Evolutionary conservation across 306 rosid species (phyloP), one percentile per base, ranked within the genome.

Genomic region (Vigna unguiculata): DNA sequence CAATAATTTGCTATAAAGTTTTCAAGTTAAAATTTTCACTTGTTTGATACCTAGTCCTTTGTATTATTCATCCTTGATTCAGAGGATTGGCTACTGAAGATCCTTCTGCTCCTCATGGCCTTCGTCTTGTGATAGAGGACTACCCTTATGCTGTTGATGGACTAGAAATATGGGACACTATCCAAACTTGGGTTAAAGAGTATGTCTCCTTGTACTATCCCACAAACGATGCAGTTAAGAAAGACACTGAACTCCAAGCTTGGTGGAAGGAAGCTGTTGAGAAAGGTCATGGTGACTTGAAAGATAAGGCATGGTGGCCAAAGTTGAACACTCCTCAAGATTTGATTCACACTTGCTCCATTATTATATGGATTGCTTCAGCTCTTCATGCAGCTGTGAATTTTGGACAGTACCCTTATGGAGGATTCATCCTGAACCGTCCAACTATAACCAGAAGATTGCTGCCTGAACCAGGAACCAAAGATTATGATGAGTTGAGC

Each of bases 341-440:
- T 11, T 11, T 78, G 9, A 49, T 78, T 36, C 47, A 71, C 13
- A 8, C 28, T 0, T 60, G 72, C 21, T 22, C 5, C n/a, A 78
- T 9, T 3, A 7, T 78, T 38, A 78, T 71, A 36, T 78, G 82
- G 82, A 61, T 68, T 40, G 81, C 90, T 69, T 90, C 91, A 1
- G 91, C 91, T 2, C 89, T 89, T 15, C 93, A 89, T 46, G 91
- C 91, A 10, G 88, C 93, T 13, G 87, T 85, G 14, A 83, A 89
- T 68, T 89, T 86, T 25, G 93, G 91, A 17, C 90, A 86, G 69
- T 86, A 81, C 38, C 91, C 96, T 63, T 88, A 86, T 46, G 96
- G 91, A 20, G 96, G 96, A 2, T 86, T 71, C 47, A 85, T 88
- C n/a, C 74, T 91, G 3, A 86, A 87, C 69, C 88, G 96, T 16